A percentile compares a stretch with the other conserved stretches of the same genome.
Evolutionary conservation across 2,329 filamentous ascomycete genomes (phyloP).

Genomic region (Fusarium transvaalense): DNA sequence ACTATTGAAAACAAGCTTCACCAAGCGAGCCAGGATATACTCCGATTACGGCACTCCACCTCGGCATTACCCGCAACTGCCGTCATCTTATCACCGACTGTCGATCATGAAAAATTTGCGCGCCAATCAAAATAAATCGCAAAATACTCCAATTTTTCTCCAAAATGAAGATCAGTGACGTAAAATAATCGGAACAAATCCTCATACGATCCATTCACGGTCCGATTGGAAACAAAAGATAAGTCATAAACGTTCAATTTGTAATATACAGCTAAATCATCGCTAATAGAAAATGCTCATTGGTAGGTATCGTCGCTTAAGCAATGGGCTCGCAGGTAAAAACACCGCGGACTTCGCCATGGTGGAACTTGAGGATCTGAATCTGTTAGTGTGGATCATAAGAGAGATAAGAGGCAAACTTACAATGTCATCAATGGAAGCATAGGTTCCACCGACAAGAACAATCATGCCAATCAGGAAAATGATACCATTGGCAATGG

Average conservation of each 20-base stretch:
- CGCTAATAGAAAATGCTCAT: constrained; percentile 20
- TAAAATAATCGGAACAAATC: not conserved
- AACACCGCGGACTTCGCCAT: constrained; percentile 46
- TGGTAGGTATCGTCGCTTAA: constrained; percentile 36
- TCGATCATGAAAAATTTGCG: constrained; percentile 10
- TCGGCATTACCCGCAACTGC: not conserved
- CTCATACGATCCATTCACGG: not conserved
- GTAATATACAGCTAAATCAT: constrained; percentile 24
- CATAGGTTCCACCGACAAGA: constrained; percentile 52
- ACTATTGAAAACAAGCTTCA: no score
- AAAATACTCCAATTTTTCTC: constrained; percentile 4
- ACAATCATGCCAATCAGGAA: constrained; percentile 52
- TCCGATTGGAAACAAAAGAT: not conserved
- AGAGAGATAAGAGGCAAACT: constrained; percentile 14
- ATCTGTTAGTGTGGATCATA: constrained; percentile 21
- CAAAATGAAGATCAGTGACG: constrained; percentile 13
- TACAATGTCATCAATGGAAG: constrained; percentile 51
- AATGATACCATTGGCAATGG: constrained; percentile 45
- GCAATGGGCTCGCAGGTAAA: constrained; percentile 50
- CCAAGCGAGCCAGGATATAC: no score
- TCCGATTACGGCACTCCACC: no score
- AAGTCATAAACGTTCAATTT: constrained; percentile 29
- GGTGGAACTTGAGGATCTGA: constrained; percentile 45
- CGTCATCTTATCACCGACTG: constrained; percentile 14
- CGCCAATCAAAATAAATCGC: constrained; percentile 13